Conservation (phyloP, 345 rosid genomes). For the Lenwebbia sp. region DNA sequence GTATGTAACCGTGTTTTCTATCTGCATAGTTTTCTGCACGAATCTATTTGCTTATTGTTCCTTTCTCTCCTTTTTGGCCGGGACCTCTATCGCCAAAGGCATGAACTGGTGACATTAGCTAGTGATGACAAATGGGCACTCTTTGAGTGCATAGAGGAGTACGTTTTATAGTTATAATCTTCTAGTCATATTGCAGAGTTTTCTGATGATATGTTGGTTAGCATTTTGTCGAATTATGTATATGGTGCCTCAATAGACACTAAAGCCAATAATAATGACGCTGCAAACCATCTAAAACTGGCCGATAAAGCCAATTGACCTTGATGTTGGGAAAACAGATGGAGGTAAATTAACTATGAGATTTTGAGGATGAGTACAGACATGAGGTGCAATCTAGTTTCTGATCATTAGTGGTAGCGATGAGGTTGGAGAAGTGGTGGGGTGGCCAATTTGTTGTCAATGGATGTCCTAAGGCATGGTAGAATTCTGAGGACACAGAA, state of each 20-base stretch:
- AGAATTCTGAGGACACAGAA: neutral
- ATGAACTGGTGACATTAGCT: neutral
- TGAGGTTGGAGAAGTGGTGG: neutral
- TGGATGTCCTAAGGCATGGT: neutral
- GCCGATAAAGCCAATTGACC: neutral
- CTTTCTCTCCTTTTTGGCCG: neutral
- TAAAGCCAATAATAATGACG: neutral
- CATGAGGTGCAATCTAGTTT: neutral
- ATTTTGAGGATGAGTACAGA: neutral
- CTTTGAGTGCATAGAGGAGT: neutral
- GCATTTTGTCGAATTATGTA: neutral
- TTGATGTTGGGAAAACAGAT: neutral
- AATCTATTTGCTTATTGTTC: neutral
- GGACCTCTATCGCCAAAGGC: neutral
- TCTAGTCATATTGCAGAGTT: neutral
- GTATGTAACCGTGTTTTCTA: slow-evolving; percentile 2
- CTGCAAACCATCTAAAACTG: neutral
- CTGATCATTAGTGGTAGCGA: neutral
- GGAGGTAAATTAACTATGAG: neutral
- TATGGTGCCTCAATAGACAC: neutral
- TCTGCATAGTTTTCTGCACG: neutral
- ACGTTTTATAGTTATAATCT: neutral
- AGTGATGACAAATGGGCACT: neutral
- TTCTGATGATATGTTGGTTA: neutral
- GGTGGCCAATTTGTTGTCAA: neutral